These are phyloP conservation scores for Pythium catenulatum DNA, from an alignment of 352 stramenopile genomes.

Conservation along the genomic window DNA sequence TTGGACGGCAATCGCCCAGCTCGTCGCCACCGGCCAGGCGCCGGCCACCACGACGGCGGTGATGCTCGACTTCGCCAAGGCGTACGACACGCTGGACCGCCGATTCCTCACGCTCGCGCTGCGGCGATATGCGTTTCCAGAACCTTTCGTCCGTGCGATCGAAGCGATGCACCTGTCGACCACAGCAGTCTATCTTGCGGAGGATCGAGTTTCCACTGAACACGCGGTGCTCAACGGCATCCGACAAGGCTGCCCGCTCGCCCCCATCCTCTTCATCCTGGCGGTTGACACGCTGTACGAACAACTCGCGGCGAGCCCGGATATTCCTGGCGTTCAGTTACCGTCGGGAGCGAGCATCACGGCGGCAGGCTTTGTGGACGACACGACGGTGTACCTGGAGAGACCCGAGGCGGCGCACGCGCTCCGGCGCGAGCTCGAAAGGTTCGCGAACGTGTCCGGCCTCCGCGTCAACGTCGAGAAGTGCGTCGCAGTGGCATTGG, in stretches of 20 bases:
- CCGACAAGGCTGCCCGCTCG: constrained; percentile 19
- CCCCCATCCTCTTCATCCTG: neutral
- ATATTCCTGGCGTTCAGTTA: neutral
- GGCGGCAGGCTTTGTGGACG: constrained; percentile 13
- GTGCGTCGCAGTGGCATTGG: neutral
- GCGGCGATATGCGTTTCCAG: neutral
- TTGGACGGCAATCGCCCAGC: neutral
- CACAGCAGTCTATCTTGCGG: neutral
- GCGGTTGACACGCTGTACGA: constrained; percentile 24
- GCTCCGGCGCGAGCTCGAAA: neutral
- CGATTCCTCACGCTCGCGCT: neutral
- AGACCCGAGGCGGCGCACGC: neutral
- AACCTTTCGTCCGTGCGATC: neutral
- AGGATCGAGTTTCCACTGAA: neutral
- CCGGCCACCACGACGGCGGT: neutral
- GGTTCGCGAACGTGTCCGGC: neutral
- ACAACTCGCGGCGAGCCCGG: neutral
- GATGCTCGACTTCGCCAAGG: constrained; percentile 22
- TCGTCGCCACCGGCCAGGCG: neutral
- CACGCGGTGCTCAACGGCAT: neutral
- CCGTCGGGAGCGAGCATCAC: neutral
- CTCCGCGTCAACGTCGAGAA: constrained; percentile 11
- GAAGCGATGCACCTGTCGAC: neutral
- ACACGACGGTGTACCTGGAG: constrained; percentile 1
- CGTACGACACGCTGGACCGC: neutral